These are phyloP conservation scores for Botryotinia calthae DNA, from an alignment of 2,329 filamentous ascomycete species.

Conservation along the genomic window DNA sequence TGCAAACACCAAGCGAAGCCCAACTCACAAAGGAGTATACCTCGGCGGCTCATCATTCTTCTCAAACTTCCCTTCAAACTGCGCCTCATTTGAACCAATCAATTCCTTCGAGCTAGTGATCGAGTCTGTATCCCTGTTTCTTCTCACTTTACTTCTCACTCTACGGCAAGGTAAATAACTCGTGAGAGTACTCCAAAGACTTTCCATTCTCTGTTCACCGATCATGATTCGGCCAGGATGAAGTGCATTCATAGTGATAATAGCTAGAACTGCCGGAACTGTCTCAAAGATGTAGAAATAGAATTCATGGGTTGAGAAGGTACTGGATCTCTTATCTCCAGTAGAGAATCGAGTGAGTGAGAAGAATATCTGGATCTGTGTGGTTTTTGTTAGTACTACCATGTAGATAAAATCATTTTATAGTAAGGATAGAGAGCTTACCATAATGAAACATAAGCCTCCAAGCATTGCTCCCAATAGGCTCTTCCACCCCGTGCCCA, in stretches of 20 bases:
- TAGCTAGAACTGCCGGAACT: background rate
- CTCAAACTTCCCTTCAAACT: background rate
- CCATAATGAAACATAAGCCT: background rate
- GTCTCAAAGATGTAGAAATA: background rate
- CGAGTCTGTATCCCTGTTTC: background rate
- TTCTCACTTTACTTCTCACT: background rate
- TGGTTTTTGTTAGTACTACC: background rate
- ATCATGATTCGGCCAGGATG: background rate
- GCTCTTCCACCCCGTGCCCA: background rate
- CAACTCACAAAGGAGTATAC: background rate
- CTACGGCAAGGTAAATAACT: background rate
- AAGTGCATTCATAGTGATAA: background rate
- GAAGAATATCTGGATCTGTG: background rate
- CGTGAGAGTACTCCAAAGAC: background rate
- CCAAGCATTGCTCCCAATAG: background rate
- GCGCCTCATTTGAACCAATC: background rate
- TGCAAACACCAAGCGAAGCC: background rate
- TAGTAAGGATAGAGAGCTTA: background rate
- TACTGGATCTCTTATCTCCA: background rate
- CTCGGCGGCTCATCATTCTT: background rate
- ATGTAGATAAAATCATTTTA: background rate
- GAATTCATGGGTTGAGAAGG: background rate
- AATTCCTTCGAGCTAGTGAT: background rate
- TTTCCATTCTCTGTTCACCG: background rate
- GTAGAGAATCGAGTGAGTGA: background rate